These are phyloP conservation scores for Amanita phalloides DNA, from an alignment of 768 basidiomycete genomes.

Conservation along the genomic window DNA sequence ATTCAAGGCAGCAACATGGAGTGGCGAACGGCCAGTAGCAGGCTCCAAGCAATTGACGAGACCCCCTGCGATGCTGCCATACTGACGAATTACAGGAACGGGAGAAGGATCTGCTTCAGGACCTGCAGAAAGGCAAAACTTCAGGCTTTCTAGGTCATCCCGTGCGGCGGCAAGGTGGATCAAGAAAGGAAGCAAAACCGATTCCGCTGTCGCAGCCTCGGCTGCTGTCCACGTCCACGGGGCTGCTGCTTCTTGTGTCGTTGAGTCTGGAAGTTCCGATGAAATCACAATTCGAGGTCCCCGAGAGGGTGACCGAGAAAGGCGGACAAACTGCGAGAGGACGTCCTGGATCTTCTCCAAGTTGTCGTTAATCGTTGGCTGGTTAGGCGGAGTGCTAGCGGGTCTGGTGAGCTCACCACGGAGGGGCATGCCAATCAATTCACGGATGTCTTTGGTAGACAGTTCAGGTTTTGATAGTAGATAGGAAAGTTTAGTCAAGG, in stretches of 20 bases:
- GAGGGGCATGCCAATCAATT: constrained; percentile 65
- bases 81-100: constrained; percentile 15
- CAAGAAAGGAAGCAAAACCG: constrained; percentile 63
- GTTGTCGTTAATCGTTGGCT: constrained; percentile 34
- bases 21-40: constrained; percentile 61
- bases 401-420: constrained; percentile 79
- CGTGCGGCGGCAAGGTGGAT: constrained; percentile 70
- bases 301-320: constrained; percentile 31
- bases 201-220: constrained; percentile 61
- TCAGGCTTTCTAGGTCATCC: constrained; percentile 53
- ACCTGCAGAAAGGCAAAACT: constrained; percentile 42
- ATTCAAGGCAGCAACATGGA: constrained; percentile 71
- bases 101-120: constrained; percentile 14
- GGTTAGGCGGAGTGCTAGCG: constrained; percentile 30
- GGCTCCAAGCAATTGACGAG: constrained; percentile 64
- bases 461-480: constrained; percentile 82
- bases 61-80: constrained; percentile 46
- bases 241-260: constrained; percentile 39
- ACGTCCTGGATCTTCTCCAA: constrained; percentile 54
- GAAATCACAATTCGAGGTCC: constrained; percentile 24
- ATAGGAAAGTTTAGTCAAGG: constrained; percentile 83
- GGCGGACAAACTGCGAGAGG: constrained; percentile 57
- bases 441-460: constrained; percentile 52
- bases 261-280: constrained; percentile 26
- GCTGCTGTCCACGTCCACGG: constrained; percentile 74